Conservation (phyloP, 345 rosid species). For the Boechera divaricarpa region DNA sequence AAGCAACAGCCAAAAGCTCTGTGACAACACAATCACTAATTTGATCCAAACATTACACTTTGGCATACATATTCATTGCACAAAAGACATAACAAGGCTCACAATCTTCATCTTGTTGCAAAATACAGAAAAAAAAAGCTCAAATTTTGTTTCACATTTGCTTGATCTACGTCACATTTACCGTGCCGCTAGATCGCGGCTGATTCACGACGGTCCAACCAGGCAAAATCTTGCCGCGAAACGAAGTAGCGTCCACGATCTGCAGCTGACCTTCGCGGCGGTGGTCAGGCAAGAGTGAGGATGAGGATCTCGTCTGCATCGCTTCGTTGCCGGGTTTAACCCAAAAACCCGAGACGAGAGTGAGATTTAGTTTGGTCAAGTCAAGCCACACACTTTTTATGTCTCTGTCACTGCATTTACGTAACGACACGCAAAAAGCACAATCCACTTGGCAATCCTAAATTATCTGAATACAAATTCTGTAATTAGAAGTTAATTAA, state of each 20-base stretch:
- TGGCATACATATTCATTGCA: not conserved
- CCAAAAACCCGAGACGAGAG: constrained; percentile 33
- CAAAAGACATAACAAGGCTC: not conserved
- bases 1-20: constrained; percentile 5
- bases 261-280: constrained; percentile 37
- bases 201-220: constrained; percentile 32
- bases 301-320: constrained; percentile 47
- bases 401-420: not conserved
- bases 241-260: constrained; percentile 36
- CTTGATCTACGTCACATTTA: constrained; percentile 14
- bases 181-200: constrained; percentile 26
- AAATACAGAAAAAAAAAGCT: not conserved
- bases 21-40: not conserved
- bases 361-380: constrained; percentile 25
- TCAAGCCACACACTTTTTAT: not conserved
- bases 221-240: constrained; percentile 6
- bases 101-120: not conserved
- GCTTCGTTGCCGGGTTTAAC: constrained; percentile 29
- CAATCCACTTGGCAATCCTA: constrained; percentile 25
- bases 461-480: not conserved
- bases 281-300: constrained; percentile 20
- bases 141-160: not conserved
- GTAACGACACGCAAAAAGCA: constrained; percentile 28
- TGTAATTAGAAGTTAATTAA: not conserved
- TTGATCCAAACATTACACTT: constrained; percentile 15